Evolutionary conservation across 306 rosid genomes (phyloP), one percentile per base, ranked within the genome.

Genomic region (Quercus mongolica): DNA sequence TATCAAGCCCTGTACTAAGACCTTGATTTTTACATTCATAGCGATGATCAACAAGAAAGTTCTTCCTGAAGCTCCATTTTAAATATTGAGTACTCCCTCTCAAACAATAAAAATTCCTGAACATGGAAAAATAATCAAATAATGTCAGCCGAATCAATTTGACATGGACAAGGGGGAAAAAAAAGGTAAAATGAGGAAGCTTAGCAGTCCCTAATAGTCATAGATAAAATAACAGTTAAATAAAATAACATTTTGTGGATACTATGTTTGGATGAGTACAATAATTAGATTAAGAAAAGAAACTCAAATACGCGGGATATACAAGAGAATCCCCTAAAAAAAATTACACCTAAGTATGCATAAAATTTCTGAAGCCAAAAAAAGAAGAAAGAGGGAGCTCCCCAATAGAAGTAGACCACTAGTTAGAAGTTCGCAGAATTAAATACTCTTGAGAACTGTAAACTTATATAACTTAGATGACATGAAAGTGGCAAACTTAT

Each of bases 41-140:
- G 61, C 69, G 25, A 76, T 30, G 12, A 71, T 82, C 84, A 86
- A 38, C 77, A 64, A 33, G 38, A 69, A 20, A 56, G 57, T 74
- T 83, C 87, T 78, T 81, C 87, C 56, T 88, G 77, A 78, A 81
- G 85, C 87, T 88, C 94, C 94, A 91, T 84, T 79, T 89, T 86
- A 89, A 71, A 83, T 80, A 92, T 89, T 68, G 94, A 79, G 89
- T 82, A 91, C 76, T 92, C 97, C 87, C 97, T 87, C 88, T 88
- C 94, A 23, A 86, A 83, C 85, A 92, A 87, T 25, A 92, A 84
- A 83, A 92, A 88, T 81, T 92, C 97, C 97, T 92, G 65, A 70
- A 83, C 5, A 67, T 38, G 46, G 74, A 56, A 74, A 38, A 61
- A 13, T 18, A 55, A 78, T 35, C 58, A 72, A n/a, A 58, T 75